Evolutionary conservation across 83 land plant genomes (phyloP), one percentile per base, ranked within the genome.

Genomic region (Thuja plicata): DNA sequence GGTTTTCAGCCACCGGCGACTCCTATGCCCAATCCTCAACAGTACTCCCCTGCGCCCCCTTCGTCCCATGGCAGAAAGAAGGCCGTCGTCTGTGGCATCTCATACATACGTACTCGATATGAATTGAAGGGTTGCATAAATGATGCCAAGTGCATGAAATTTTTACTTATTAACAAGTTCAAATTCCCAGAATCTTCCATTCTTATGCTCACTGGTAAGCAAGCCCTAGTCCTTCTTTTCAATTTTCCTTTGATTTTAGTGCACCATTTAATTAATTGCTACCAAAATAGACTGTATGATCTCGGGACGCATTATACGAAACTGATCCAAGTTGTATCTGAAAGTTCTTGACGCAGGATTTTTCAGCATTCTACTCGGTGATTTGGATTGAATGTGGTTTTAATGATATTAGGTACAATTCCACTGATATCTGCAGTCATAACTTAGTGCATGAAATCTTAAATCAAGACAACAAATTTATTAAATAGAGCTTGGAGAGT

Each of bases 111-210:
- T 66, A 43, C 91, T 34, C 78, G 90, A 17, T 43, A 92, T 57
- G 94, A 94, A 92, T 94, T 97, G 78, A 92, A 95, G 88, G 99
- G 99, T 19, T 91, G 92, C 80, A 32, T 94, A 35, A 98, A 94
- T 77, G 99, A 95, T 84, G 99, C 95, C 24, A 95, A 91, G 89
- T 95, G 94, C 90, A 97, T 98, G 99, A 92, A 91, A 84, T 93
- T 87, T 66, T 66, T 98, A 37, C 94, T 98, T 76, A 76, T 83
- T 37, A 85, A 92, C 73, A 94, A 87, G 91, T 91, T 94, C 90
- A 87, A 90, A 16, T 98, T 96, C 88, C 97, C 99, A 4, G 95
- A 92, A 45, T 86, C 92, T 54, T 92, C 93, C 78, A 90, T 98
- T 34, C 88, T 94, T 77, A 89, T 95, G 88, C 96, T 98, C 8